Evolutionary conservation across 495 filamentous ascomycete species (phyloP).

Genomic region (Lasiosphaeris hirsuta): DNA sequence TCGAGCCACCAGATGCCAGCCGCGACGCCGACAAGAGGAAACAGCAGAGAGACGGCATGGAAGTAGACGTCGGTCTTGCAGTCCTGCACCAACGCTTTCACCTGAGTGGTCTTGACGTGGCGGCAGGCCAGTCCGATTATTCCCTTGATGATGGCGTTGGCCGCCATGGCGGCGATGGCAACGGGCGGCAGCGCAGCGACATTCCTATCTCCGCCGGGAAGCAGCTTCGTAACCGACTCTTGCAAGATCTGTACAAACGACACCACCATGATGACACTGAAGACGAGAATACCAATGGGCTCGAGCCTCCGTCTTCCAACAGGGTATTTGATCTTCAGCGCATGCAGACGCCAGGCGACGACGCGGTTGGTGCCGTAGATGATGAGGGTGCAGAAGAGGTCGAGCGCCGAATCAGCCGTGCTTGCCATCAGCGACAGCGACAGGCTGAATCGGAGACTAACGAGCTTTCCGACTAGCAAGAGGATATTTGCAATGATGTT

Average conservation of each 20-base stretch:
- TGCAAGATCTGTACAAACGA: conserved; percentile 49
- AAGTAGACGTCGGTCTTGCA: conserved; percentile 52
- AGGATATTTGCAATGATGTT: conserved; percentile 49
- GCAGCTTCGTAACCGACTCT: conserved; percentile 43
- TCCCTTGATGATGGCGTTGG: conserved; percentile 44
- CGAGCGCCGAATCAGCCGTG: conserved; percentile 45
- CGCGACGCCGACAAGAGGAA: conserved; percentile 42
- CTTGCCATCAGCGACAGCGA: conserved; percentile 50
- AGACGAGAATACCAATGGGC: conserved; percentile 50
- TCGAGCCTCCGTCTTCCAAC: conserved; percentile 46
- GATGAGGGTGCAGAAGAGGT: conserved; percentile 49
- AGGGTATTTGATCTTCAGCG: conserved; percentile 41
- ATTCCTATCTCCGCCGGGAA: conserved; percentile 32
- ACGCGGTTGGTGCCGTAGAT: conserved; percentile 46
- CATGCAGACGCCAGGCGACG: conserved; percentile 40
- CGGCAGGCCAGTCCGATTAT: conserved; percentile 44
- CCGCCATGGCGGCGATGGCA: conserved; percentile 41
- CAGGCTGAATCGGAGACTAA: conserved; percentile 36
- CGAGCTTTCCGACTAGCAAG: conserved; percentile 39
- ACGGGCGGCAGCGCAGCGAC: conserved; percentile 29
- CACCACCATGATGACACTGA: conserved; percentile 51
- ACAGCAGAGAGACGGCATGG: conserved; percentile 48
- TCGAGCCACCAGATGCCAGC: conserved; percentile 49
- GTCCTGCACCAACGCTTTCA: conserved; percentile 49
- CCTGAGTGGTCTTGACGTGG: conserved; percentile 48